A percentile compares a stretch with the other conserved stretches of the same genome.
Conservation (phyloP, 1,284 basidiomycete species). For the Tilletia walkeri region DNA sequence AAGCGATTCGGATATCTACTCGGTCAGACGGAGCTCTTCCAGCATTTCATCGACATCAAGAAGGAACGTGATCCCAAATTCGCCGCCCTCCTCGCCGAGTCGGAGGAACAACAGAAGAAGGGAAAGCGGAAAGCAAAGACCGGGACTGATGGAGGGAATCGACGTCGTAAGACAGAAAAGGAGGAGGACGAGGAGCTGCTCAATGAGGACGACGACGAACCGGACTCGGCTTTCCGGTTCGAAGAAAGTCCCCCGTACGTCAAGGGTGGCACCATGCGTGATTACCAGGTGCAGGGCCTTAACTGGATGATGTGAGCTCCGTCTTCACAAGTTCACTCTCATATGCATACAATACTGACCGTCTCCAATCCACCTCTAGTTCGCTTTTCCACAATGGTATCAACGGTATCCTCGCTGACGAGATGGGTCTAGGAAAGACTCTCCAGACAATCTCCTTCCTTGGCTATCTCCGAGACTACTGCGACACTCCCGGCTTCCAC, state of each 20-base stretch:
- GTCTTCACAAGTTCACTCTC: conserved; percentile 65
- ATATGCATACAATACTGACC: neutral
- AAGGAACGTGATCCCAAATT: conserved; percentile 88
- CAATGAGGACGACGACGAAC: conserved; percentile 75
- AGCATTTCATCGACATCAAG: conserved; percentile 56
- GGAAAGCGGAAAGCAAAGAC: conserved; percentile 28
- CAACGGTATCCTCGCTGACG: conserved; percentile 51
- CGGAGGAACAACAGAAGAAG: conserved; percentile 59
- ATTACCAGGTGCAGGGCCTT: conserved; percentile 91
- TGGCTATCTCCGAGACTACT: conserved; percentile 85
- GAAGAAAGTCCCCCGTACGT: conserved; percentile 45
- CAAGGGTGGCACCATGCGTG: conserved; percentile 78
- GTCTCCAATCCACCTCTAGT: conserved; percentile 2
- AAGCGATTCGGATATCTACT: conserved; percentile 53
- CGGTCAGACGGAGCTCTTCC: conserved; percentile 55
- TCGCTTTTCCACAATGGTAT: conserved; percentile 49
- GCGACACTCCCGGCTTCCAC: conserved; percentile 75
- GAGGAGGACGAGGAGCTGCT: conserved; percentile 74
- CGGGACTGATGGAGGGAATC: conserved; percentile 63
- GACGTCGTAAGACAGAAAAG: conserved; percentile 86
- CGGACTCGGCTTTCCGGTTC: conserved; percentile 62
- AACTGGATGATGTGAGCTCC: conserved; percentile 76
- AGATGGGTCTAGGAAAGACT: conserved; percentile 93
- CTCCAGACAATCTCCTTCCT: conserved; percentile 97
- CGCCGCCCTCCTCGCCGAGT: conserved; percentile 68